Evolutionary conservation across 768 basidiomycete genomes (phyloP).

Genomic region (Tylopilus balloui): DNA sequence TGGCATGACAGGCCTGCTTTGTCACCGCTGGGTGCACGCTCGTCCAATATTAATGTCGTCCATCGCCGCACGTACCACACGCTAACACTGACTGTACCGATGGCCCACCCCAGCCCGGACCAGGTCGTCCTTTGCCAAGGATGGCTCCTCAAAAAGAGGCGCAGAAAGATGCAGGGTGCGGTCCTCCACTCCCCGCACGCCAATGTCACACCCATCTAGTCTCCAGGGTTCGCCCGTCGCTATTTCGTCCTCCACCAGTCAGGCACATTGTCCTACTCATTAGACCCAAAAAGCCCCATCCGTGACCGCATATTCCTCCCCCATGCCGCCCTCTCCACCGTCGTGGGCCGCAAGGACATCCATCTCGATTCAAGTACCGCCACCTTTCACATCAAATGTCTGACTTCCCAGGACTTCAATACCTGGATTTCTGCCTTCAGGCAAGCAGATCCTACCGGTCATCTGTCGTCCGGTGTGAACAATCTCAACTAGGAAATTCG

Average conservation of each 20-base stretch:
- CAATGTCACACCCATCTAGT: background rate
- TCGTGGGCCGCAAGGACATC: conserved; percentile 70
- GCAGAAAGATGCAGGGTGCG: conserved; percentile 84
- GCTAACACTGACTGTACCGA: background rate
- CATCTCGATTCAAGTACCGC: conserved; percentile 73
- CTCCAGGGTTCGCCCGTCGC: conserved; percentile 74
- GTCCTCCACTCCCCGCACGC: background rate
- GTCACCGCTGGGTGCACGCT: background rate
- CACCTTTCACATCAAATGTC: conserved; percentile 80
- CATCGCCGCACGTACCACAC: background rate
- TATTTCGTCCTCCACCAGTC: conserved; percentile 69
- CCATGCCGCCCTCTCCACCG: conserved; percentile 74
- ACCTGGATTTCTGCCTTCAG: conserved; percentile 74
- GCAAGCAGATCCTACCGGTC: conserved; percentile 33
- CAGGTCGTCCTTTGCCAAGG: conserved; percentile 51
- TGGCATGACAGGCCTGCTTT: background rate
- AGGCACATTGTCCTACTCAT: conserved; percentile 70
- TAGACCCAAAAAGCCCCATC: conserved; percentile 64
- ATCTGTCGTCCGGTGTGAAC: conserved; percentile 17
- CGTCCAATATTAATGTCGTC: background rate
- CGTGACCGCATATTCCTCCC: conserved; percentile 66
- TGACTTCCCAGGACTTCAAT: conserved; percentile 66
- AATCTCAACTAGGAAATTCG: conserved; percentile 50
- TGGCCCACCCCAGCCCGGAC: background rate
- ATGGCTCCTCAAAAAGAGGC: conserved; percentile 82